Base-by-base conservation (phyloP, 2,329 filamentous ascomycete species). In the Nigrospora oryzae region DNA sequence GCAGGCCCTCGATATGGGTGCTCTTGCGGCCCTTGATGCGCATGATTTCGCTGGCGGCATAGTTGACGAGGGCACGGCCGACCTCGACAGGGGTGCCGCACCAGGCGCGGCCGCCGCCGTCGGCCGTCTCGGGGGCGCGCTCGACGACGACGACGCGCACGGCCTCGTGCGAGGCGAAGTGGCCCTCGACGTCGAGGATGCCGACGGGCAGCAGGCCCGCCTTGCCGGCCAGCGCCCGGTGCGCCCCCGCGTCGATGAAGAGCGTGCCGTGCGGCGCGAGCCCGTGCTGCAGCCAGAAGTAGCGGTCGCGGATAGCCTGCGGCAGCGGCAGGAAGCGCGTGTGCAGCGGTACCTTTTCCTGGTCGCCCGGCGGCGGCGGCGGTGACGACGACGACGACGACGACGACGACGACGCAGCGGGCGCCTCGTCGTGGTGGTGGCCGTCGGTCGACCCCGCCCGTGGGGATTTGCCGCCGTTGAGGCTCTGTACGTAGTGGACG, bases 221-320 rank as follows among this genome's bases (percentile, higher is more conserved):
- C 67, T 95, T 95, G 59, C 83, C 81, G 14, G 81, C 69, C 3
- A 97, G 75, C 1, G 91, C 93, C 32, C 75, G 72, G 66, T 89
- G 83, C 4, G 91, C 91, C 36, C 93, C 93, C n/a, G 79, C 70
- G 68, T 98, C 93, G 55, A 98, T 94, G 67, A 88, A 97, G 23
- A 98, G 62, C 2, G 85, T 95, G 13, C 93, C 93, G 57, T 95
- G 90, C 0, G 93, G 89, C 19, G 84, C 83, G 11, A 96, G 80
- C 11, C 91, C 93, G 65, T 98, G 89, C 0, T 97, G 75, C 40
- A 98, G 83, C 93, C 93, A 98, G 74, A 98, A 97, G 61, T 93
- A 89, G 49, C 91, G 84, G 62, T 96, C 93, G 46, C 89, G 83
- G 48, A 97, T 93, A 1, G 91, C 90, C 23, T 86, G 81, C 0